These are phyloP conservation scores for Cordyceps javanica DNA, from an alignment of 2,329 filamentous ascomycete genomes.

Conservation along the genomic window DNA sequence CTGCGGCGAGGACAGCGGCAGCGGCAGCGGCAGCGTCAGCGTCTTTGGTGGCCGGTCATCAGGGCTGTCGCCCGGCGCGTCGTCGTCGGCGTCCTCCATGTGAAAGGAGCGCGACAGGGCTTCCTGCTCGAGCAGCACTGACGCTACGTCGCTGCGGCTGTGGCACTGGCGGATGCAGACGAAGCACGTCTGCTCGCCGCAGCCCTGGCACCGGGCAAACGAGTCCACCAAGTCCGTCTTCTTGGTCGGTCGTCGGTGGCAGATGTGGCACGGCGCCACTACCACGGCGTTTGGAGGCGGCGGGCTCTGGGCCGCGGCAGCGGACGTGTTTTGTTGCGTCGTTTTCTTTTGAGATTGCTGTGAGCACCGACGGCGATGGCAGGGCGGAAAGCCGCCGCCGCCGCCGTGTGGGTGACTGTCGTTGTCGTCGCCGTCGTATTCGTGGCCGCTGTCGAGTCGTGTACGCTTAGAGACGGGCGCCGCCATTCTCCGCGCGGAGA, in stretches of 20 bases:
- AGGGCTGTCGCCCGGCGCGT: slow-evolving; percentile 5
- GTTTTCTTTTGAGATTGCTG: background rate
- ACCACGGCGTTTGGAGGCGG: slow-evolving; percentile 23
- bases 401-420: background rate
- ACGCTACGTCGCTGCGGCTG: slow-evolving; percentile 33
- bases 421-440: background rate
- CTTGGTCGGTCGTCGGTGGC: slow-evolving; percentile 57
- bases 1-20: background rate
- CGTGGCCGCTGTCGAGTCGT: background rate
- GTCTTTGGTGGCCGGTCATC: background rate
- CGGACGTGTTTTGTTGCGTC: background rate
- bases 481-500: slow-evolving; percentile 7
- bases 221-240: slow-evolving; percentile 61
- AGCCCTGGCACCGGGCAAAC: slow-evolving; percentile 58
- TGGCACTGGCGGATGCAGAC: slow-evolving; percentile 62
- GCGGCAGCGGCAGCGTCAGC: background rate
- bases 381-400: background rate
- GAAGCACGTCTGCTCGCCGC: slow-evolving; percentile 57
- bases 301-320: background rate
- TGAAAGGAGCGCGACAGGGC: slow-evolving; percentile 39
- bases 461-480: slow-evolving; percentile 5
- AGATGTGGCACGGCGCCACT: slow-evolving; percentile 56
- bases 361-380: background rate
- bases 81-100: slow-evolving; percentile 39
- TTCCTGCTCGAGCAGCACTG: slow-evolving; percentile 27